phyloP scores from a whole-genome alignment of 345 rosid species.

The Tarenaya hassleriana region DNA sequence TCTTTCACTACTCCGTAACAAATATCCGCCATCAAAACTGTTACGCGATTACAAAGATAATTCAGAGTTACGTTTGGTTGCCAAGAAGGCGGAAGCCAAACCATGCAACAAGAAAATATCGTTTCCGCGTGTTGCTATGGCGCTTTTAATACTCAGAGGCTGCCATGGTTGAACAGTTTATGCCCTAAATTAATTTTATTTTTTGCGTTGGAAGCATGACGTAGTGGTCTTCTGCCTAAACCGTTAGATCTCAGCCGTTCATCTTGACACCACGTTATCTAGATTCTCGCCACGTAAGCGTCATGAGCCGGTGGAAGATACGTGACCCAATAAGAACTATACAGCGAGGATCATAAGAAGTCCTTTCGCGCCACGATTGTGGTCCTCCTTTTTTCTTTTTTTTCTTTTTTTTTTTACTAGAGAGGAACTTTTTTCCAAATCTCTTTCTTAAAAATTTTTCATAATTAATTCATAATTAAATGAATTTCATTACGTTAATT shows the following conservation, averaged over 20 bases:
- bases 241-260: slow-evolving; percentile 30
- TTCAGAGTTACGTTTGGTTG: neutral
- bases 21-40: slow-evolving; percentile 41
- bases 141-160: no score
- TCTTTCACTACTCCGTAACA: slow-evolving; percentile 44
- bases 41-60: neutral
- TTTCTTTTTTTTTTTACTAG: no score
- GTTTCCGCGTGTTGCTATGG: no score
- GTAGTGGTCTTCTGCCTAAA: slow-evolving; percentile 6
- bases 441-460: neutral
- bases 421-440: neutral
- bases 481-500: slow-evolving; percentile 23
- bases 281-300: slow-evolving; percentile 26
- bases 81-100: neutral
- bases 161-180: neutral
- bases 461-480: neutral
- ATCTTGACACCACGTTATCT: neutral
- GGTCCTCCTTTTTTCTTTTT: slow-evolving; percentile 16
- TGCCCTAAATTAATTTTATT: neutral
- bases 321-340: slow-evolving; percentile 34
- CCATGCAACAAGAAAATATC: no score
- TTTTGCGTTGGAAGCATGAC: slow-evolving; percentile 15
- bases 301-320: slow-evolving; percentile 2
- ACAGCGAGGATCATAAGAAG: slow-evolving; percentile 17
- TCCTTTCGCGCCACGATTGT: slow-evolving; percentile 46